A percentile compares a stretch with the other conserved stretches of the same genome.
phyloP scores from a whole-genome alignment of 768 basidiomycete genomes.

The Hortiboletus campestris region DNA sequence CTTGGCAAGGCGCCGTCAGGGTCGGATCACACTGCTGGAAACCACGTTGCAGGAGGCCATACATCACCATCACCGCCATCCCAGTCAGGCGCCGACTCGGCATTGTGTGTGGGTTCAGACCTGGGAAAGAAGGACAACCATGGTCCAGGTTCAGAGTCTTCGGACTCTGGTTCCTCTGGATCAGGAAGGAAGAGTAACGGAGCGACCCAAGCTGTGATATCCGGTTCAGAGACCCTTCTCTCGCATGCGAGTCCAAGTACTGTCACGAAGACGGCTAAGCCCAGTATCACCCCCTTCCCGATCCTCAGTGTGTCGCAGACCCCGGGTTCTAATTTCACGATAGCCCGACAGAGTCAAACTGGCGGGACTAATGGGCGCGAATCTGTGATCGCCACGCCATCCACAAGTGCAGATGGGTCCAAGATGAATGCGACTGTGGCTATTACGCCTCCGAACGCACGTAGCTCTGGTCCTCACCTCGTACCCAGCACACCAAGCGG shows the following conservation, averaged over 20 bases:
- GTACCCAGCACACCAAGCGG: neutral
- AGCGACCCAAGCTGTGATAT: neutral
- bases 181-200: neutral
- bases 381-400: neutral
- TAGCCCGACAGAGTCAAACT: neutral
- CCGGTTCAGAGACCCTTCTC: neutral
- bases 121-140: neutral
- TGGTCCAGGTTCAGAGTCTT: neutral
- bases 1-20: neutral
- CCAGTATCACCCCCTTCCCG: conserved; percentile 17
- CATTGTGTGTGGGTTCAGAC: conserved; percentile 1
- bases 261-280: neutral
- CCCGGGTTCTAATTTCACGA: neutral
- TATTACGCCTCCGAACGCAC: conserved; percentile 4
- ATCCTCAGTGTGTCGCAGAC: conserved; percentile 17
- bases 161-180: neutral
- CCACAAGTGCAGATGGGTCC: neutral
- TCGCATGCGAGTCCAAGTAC: neutral
- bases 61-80: conserved; percentile 1
- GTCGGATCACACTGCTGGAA: conserved; percentile 6
- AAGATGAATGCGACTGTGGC: conserved; percentile 8
- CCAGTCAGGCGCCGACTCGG: neutral
- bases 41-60: neutral
- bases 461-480: neutral
- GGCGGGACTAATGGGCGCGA: neutral